Evolutionary conservation across 352 stramenopile genomes (phyloP), one percentile per base, ranked within the genome.

Genomic region (Phytophthora nicotianae): DNA sequence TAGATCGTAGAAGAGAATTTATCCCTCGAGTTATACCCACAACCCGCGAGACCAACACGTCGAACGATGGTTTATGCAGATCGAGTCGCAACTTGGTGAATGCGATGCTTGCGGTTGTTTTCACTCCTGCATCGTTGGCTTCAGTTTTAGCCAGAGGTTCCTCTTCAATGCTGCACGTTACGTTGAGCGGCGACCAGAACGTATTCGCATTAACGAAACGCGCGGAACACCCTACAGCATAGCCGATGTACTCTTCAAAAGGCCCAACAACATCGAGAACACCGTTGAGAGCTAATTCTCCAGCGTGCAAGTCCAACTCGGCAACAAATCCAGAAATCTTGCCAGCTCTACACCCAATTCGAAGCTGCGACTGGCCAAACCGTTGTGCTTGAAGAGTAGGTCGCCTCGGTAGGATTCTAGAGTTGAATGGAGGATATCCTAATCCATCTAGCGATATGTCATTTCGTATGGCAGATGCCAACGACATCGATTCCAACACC

Each of bases 341-440:
- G 0, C 71, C 75, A 26, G 74, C 50, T 60, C 77, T 72, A 48
- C 75, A 78, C 7, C 69, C 77, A 21, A 88, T 58, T 40, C 68
- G 59, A 72, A 74, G 58, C 19, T 69, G 62, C 2, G 54, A 68
- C 11, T 85, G 78, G 4, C 68, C 83, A 53, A 81, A 76, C 40
- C 71, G 67, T 42, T 88, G 74, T 6, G 79, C 66, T 60, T 84
- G 75, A 37, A 69, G 52, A 20, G 61, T 75, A 50, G 72, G 66
- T 17, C 71, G 68, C n/a, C 75, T 81, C 33, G 81, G 83, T 5
- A 91, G 60, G 24, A 88, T 64, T 4, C 79, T 75, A n/a, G 77
- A 70, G 63, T 91, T 91, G 45, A 93, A 93, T 33, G 83, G 83
- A 57, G 85, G 83, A 38, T 91, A 92, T 21, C 81, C 76, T 14